A percentile compares a stretch with the other conserved stretches of the same genome.
phyloP scores from a whole-genome alignment of 73 alveolate species.

The Durusdinium trenchii region DNA sequence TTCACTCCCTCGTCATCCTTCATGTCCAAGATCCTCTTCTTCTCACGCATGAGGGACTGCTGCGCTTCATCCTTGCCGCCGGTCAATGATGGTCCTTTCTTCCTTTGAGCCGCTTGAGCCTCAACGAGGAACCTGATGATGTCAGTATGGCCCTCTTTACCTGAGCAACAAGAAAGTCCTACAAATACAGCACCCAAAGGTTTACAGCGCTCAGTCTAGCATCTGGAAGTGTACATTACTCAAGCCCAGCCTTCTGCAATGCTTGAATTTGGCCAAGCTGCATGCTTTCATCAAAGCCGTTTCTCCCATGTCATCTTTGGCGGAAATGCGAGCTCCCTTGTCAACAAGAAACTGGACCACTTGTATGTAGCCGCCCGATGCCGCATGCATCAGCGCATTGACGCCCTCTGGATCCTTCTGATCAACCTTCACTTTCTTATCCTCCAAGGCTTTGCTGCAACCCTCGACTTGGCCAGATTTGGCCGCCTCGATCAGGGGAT shows the following conservation, averaged over 20 bases:
- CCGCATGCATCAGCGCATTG: conserved; percentile 94
- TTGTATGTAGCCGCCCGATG: conserved; percentile 95
- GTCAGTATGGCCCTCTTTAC: conserved; percentile 92
- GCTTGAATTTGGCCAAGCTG: background rate
- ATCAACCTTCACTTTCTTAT: conserved; percentile 79
- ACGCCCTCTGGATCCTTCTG: conserved; percentile 94
- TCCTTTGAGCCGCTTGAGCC: conserved; percentile 81
- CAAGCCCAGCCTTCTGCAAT: background rate
- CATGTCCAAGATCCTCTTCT: conserved; percentile 84
- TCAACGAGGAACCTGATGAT: conserved; percentile 86
- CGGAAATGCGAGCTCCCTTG: conserved; percentile 85
- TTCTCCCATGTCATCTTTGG: conserved; percentile 96
- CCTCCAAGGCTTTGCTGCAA: conserved; percentile 94
- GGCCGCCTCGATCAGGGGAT: conserved; percentile 88
- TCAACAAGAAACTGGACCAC: conserved; percentile 91
- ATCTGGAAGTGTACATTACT: background rate
- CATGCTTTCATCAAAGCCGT: conserved; percentile 94
- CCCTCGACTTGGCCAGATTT: conserved; percentile 80
- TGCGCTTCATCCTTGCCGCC: conserved; percentile 90
- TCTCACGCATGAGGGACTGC: conserved; percentile 91
- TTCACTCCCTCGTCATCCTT: conserved; percentile 95
- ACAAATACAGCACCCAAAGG: background rate
- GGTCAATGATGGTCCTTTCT: conserved; percentile 75
- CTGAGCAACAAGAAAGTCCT: background rate
- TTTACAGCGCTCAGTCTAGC: background rate